Percentiles rank a stretch among this genome's conserved stretches.
These are phyloP conservation scores for Vigna hirtella DNA, from an alignment of 306 rosid species.

Conservation along the genomic window DNA sequence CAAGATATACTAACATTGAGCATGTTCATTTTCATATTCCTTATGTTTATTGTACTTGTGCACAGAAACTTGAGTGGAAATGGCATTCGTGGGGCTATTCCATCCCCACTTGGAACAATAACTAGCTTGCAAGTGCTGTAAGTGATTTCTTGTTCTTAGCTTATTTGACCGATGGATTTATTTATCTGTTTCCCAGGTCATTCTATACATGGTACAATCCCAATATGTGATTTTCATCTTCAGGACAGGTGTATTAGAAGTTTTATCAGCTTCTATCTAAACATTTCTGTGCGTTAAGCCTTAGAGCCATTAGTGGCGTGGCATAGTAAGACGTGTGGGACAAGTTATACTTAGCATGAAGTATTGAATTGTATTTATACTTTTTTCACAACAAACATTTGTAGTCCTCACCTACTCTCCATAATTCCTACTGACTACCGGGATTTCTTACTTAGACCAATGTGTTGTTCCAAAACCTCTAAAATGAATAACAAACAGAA, in stretches of 20 bases:
- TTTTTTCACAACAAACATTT: neutral
- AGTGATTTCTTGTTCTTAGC: slow-evolving; percentile 53
- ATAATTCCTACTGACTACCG: slow-evolving; percentile 18
- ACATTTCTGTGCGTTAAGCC: slow-evolving; percentile 21
- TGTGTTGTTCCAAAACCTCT: slow-evolving; percentile 11
- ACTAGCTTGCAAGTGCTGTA: slow-evolving; percentile 78
- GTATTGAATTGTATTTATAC: neutral
- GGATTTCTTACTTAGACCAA: slow-evolving; percentile 7
- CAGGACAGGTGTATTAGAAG: slow-evolving; percentile 12
- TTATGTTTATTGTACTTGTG: slow-evolving; percentile 37
- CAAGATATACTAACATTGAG: slow-evolving; percentile 8
- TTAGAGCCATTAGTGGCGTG: slow-evolving; percentile 16
- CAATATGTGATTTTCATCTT: slow-evolving; percentile 20
- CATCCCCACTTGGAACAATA: slow-evolving; percentile 76
- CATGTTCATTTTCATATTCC: slow-evolving; percentile 42
- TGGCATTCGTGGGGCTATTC: slow-evolving; percentile 77
- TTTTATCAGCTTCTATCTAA: slow-evolving; percentile 7
- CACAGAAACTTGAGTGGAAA: slow-evolving; percentile 95
- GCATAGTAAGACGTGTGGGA: slow-evolving; percentile 19
- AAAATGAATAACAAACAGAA: slow-evolving; percentile 12
- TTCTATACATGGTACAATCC: slow-evolving; percentile 20
- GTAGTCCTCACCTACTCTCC: slow-evolving; percentile 4
- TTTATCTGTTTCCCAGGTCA: slow-evolving; percentile 14
- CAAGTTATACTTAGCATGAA: slow-evolving; percentile 12
- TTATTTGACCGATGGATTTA: slow-evolving; percentile 15